Percentiles rank a stretch among this genome's conserved stretches.
These are phyloP conservation scores for Athelia psychrophila DNA, from an alignment of 1,284 basidiomycete species.

Conservation along the genomic window DNA sequence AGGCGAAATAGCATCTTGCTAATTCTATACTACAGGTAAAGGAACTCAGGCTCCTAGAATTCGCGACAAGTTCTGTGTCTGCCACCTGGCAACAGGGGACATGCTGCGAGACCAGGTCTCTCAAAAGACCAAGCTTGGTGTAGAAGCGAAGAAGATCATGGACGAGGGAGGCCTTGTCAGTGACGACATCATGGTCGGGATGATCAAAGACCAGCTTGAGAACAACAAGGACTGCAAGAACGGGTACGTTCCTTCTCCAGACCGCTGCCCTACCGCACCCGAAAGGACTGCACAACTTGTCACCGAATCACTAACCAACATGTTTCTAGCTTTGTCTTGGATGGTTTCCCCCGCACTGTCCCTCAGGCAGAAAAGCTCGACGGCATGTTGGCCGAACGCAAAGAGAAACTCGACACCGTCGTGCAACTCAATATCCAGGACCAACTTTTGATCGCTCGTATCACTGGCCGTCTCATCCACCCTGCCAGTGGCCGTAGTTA, in stretches of 20 bases:
- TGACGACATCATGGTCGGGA: conserved; percentile 97
- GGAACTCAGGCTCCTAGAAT: conserved; percentile 97
- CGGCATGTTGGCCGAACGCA: conserved; percentile 78
- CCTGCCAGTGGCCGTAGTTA: conserved; percentile 88
- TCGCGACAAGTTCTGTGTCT: conserved; percentile 91
- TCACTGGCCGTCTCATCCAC: conserved; percentile 95
- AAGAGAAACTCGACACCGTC: conserved; percentile 89
- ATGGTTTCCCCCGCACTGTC: conserved; percentile 98
- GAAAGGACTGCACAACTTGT: conserved; percentile 3
- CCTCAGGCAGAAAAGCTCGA: conserved; percentile 98
- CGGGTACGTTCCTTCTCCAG: conserved; percentile 61
- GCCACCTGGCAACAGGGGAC: conserved; percentile 97
- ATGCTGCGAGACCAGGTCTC: conserved; percentile 96
- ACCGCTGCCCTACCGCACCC: conserved; percentile 9
- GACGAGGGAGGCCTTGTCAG: conserved; percentile 91
- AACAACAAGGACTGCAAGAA: conserved; percentile 92
- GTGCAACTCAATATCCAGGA: conserved; percentile 94
- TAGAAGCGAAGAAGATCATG: conserved; percentile 97
- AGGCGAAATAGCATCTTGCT: conserved; percentile 2
- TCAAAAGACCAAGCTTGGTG: conserved; percentile 84
- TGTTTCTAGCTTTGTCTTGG: conserved; percentile 83
- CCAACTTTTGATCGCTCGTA: conserved; percentile 93
- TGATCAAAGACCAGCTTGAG: conserved; percentile 96
- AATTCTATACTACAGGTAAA: conserved; percentile 63
- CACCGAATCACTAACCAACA: not conserved